Percentiles rank a stretch among this genome's conserved stretches.
These are phyloP conservation scores for Rhodotorula graminis DNA, from an alignment of 768 basidiomycete species.

Conservation along the genomic window DNA sequence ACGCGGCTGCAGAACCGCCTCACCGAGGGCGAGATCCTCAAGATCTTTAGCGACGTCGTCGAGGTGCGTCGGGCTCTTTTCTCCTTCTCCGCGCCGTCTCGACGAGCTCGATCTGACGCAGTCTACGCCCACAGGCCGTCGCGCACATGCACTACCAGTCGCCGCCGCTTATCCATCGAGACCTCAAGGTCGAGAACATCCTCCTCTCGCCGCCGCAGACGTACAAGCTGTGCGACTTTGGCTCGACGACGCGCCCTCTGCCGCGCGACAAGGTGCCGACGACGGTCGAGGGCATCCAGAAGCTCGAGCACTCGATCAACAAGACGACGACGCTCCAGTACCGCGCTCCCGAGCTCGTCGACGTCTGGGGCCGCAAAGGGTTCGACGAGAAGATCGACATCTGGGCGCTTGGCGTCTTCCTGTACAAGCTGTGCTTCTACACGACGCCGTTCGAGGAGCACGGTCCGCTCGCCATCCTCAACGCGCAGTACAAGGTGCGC, in stretches of 20 bases:
- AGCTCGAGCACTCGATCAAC: slow-evolving; percentile 84
- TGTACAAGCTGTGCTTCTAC: slow-evolving; percentile 99
- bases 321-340: slow-evolving; percentile 96
- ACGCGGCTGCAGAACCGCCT: slow-evolving; percentile 86
- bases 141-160: slow-evolving; percentile 92
- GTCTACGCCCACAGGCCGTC: slow-evolving; percentile 55
- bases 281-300: slow-evolving; percentile 75
- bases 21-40: slow-evolving; percentile 91
- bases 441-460: slow-evolving; percentile 99
- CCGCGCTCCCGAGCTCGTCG: slow-evolving; percentile 98
- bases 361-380: slow-evolving; percentile 72
- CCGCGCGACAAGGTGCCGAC: slow-evolving; percentile 61
- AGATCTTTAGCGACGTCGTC: slow-evolving; percentile 95
- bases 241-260: slow-evolving; percentile 71
- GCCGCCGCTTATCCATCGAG: slow-evolving; percentile 87
- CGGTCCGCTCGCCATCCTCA: slow-evolving; percentile 89
- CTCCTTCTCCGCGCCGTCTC: too few species aligned
- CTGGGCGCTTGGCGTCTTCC: slow-evolving; percentile 92
- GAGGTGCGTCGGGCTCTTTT: too few species aligned
- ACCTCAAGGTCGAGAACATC: slow-evolving; percentile 98
- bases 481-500: slow-evolving; percentile 73
- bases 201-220: slow-evolving; percentile 75
- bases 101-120: background rate
- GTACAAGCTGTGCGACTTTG: slow-evolving; percentile 97
- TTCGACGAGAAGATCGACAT: slow-evolving; percentile 93